Evolutionary conservation across 2,329 filamentous ascomycete genomes (phyloP).

Genomic region (Xylaria sp.): DNA sequence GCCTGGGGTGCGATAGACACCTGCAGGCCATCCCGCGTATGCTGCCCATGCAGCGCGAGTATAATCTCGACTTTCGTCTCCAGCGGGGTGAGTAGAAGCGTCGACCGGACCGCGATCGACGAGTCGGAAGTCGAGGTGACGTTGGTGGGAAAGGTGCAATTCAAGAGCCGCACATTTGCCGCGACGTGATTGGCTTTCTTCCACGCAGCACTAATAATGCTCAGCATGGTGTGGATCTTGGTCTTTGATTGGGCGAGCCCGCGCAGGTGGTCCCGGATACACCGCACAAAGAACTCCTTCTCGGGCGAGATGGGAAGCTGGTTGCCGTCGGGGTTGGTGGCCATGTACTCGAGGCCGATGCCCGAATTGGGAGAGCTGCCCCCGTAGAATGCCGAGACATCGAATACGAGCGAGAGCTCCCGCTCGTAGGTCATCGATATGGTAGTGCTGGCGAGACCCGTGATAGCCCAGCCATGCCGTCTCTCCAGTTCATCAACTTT

Average conservation of each 20-base stretch:
- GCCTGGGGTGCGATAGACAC: slow-evolving; percentile 61
- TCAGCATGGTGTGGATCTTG: slow-evolving; percentile 62
- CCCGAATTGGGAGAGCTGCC: slow-evolving; percentile 51
- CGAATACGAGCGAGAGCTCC: slow-evolving; percentile 76
- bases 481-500: slow-evolving; percentile 70
- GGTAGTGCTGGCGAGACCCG: slow-evolving; percentile 63
- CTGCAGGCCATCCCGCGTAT: slow-evolving; percentile 55
- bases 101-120: slow-evolving; percentile 64
- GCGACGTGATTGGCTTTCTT: slow-evolving; percentile 65
- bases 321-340: slow-evolving; percentile 59
- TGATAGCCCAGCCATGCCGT: slow-evolving; percentile 73
- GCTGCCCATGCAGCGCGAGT: slow-evolving; percentile 59
- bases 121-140: slow-evolving; percentile 69
- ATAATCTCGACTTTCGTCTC: slow-evolving; percentile 71
- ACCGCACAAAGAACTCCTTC: slow-evolving; percentile 76
- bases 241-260: slow-evolving; percentile 62
- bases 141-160: slow-evolving; percentile 67
- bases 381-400: slow-evolving; percentile 63
- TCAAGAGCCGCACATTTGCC: slow-evolving; percentile 65
- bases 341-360: slow-evolving; percentile 75
- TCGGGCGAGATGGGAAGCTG: slow-evolving; percentile 65
- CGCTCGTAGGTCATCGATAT: slow-evolving; percentile 77
- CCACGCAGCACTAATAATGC: slow-evolving; percentile 68
- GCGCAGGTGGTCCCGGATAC: slow-evolving; percentile 71
- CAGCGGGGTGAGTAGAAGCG: slow-evolving; percentile 67